A percentile compares a stretch with the other conserved stretches of the same genome.
phyloP scores from a whole-genome alignment of 768 basidiomycete species.

The Amanita exitialis region DNA sequence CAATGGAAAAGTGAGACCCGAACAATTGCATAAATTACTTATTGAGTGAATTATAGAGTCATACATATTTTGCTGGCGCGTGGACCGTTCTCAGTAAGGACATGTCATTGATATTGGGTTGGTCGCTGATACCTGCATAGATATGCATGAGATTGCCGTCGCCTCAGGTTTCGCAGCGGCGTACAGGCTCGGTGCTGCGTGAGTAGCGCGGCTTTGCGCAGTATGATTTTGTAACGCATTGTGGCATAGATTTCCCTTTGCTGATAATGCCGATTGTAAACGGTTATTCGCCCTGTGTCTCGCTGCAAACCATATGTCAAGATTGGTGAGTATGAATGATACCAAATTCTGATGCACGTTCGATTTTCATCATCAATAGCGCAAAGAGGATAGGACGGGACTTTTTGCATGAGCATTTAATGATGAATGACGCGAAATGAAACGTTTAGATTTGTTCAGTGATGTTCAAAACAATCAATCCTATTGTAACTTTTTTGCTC shows the following conservation, averaged over 20 bases:
- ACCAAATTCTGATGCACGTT: background rate
- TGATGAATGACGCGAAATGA: background rate
- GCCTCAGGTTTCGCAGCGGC: slow-evolving; percentile 28
- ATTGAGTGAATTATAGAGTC: slow-evolving; percentile 11
- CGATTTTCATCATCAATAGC: background rate
- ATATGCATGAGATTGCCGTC: slow-evolving; percentile 30
- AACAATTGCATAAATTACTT: background rate
- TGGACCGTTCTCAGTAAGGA: slow-evolving; percentile 25
- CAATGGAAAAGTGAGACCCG: slow-evolving; percentile 18
- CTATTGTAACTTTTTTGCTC: background rate
- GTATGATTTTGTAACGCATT: background rate
- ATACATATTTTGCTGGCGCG: slow-evolving; percentile 26
- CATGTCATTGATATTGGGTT: background rate
- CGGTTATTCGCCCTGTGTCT: slow-evolving; percentile 19
- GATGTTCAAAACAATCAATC: background rate
- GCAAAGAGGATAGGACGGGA: slow-evolving; percentile 6
- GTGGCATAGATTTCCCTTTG: slow-evolving; percentile 20
- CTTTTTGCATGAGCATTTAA: slow-evolving; percentile 1
- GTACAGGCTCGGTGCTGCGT: slow-evolving; percentile 26
- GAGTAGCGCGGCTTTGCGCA: slow-evolving; percentile 5
- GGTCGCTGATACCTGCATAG: slow-evolving; percentile 8
- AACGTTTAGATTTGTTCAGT: background rate
- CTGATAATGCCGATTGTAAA: slow-evolving; percentile 20
- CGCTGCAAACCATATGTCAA: slow-evolving; percentile 15
- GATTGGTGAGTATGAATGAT: slow-evolving; percentile 2